phyloP scores from a whole-genome alignment of 2,329 filamentous ascomycete genomes.

The Didymellaceae sp. region DNA sequence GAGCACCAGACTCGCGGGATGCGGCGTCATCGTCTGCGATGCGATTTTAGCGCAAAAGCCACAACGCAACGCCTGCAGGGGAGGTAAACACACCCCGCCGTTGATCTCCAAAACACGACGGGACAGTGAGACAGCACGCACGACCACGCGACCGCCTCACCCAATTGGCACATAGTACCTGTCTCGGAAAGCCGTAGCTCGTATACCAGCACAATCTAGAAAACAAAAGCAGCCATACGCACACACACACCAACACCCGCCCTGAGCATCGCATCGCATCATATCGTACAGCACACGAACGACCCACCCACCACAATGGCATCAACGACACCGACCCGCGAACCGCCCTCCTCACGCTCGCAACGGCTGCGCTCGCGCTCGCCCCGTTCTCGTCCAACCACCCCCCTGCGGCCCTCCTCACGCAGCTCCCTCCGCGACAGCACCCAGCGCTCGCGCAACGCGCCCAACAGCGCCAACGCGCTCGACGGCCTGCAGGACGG shows the following conservation, averaged over 20 bases:
- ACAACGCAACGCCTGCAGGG: constrained; percentile 2
- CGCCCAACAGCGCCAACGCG: constrained; percentile 67
- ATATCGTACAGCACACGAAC: neutral
- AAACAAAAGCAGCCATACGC: too few species aligned
- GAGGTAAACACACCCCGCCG: constrained; percentile 8
- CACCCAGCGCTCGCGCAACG: constrained; percentile 44
- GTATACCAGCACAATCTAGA: too few species aligned
- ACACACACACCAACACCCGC: too few species aligned
- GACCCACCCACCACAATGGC: too few species aligned
- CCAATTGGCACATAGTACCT: neutral
- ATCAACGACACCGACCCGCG: constrained; percentile 34
- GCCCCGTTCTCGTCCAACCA: constrained; percentile 77
- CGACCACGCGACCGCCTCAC: neutral
- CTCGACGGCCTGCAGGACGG: constrained; percentile 85
- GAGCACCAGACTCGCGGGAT: constrained; percentile 3
- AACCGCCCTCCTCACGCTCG: constrained; percentile 28
- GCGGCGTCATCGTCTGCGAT: constrained; percentile 14
- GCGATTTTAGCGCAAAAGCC: constrained; percentile 3
- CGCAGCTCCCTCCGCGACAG: constrained; percentile 80
- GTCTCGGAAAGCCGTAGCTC: neutral
- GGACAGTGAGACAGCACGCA: neutral
- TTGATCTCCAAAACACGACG: neutral
- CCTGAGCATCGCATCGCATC: too few species aligned
- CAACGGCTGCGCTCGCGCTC: constrained; percentile 58
- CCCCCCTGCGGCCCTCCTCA: constrained; percentile 87